Conservation (phyloP, 306 rosid species). For the Biancaea sappan region DNA sequence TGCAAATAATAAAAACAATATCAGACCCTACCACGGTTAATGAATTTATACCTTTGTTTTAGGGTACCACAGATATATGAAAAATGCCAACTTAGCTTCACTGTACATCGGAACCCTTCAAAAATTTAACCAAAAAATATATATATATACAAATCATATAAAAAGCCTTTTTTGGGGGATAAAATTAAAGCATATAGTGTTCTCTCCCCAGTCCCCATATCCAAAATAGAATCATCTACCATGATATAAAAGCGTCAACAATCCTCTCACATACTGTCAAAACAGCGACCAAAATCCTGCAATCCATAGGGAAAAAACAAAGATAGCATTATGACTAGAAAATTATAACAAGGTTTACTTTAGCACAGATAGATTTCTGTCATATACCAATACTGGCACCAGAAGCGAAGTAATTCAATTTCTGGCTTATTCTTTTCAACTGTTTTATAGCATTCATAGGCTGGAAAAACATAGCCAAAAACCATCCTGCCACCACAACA, state of each 20-base stretch:
- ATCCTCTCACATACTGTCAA: conserved; percentile 81
- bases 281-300: conserved; percentile 93
- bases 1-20: conserved; percentile 14
- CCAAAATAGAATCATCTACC: conserved; percentile 53
- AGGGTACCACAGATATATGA: conserved; percentile 89
- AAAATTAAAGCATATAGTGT: not conserved
- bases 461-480: conserved; percentile 93
- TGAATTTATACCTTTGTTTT: conserved; percentile 68
- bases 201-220: conserved; percentile 24
- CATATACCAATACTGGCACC: conserved; percentile 93
- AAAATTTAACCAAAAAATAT: conserved; percentile 11
- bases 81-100: conserved; percentile 90
- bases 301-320: conserved; percentile 18
- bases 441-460: conserved; percentile 89
- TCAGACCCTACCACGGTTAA: conserved; percentile 28
- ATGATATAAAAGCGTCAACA: conserved; percentile 83
- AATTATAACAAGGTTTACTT: not conserved
- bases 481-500: conserved; percentile 62
- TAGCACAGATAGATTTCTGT: not conserved
- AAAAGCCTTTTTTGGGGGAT: not conserved
- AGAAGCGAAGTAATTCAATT: conserved; percentile 82
- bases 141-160: not conserved
- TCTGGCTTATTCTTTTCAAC: conserved; percentile 82
- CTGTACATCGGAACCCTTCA: conserved; percentile 97
- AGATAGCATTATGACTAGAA: not conserved